phyloP scores from a whole-genome alignment of 306 rosid genomes.

The Casuarina cunninghamiana region DNA sequence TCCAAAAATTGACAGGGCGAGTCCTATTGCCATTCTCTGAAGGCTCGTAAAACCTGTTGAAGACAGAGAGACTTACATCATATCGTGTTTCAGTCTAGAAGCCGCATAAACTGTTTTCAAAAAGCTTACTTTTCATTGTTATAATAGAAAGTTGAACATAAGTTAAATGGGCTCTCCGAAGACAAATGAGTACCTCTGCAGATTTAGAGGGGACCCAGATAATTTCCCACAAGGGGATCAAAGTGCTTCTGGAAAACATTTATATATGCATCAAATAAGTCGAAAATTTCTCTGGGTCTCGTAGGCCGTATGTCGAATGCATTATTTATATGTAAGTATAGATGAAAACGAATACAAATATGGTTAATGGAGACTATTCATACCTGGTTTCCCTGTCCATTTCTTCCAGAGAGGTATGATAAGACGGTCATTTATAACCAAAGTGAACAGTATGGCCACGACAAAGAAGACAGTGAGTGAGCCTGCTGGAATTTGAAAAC shows the following conservation, averaged over 20 bases:
- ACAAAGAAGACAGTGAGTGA: constrained; percentile 89
- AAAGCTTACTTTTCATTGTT: neutral
- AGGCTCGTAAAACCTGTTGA: constrained; percentile 72
- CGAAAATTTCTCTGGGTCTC: too few relatives aligned
- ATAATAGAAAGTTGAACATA: neutral
- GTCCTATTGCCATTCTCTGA: constrained; percentile 82
- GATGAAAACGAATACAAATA: too few relatives aligned
- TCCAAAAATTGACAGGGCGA: constrained; percentile 57
- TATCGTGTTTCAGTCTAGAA: neutral
- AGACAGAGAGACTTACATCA: neutral
- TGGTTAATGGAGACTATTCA: neutral
- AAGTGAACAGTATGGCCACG: constrained; percentile 69
- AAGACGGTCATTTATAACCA: constrained; percentile 65
- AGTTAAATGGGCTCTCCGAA: too few relatives aligned
- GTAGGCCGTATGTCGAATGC: too few relatives aligned
- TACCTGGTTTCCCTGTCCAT: constrained; percentile 82
- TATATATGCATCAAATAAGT: too few relatives aligned
- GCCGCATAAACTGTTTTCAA: neutral
- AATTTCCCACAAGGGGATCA: too few relatives aligned
- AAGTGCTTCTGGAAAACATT: too few relatives aligned
- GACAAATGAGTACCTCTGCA: too few relatives aligned
- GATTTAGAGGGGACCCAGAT: too few relatives aligned
- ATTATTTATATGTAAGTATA: too few relatives aligned
- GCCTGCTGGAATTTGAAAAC: constrained; percentile 87
- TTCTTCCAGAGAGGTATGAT: constrained; percentile 85